These are phyloP conservation scores for Mortierella sp. DNA, from an alignment of 371 early-diverging fungal species.

Conservation along the genomic window DNA sequence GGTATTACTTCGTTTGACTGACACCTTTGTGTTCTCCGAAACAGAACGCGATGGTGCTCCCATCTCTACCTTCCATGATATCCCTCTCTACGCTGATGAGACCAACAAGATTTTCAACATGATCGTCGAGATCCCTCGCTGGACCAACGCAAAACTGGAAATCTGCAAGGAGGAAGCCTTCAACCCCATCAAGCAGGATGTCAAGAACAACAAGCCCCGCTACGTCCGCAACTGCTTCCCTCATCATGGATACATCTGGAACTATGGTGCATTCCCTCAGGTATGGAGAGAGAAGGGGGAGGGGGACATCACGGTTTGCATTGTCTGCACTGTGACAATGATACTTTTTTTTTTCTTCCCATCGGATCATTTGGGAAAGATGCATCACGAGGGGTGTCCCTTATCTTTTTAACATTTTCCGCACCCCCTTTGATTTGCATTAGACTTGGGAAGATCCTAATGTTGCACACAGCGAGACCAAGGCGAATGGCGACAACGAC, in stretches of 20 bases:
- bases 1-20: too few relatives aligned
- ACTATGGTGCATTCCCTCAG: constrained; percentile 99
- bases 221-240: constrained; percentile 99
- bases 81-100: constrained; percentile 92
- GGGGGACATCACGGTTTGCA: too few relatives aligned
- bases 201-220: constrained; percentile 98
- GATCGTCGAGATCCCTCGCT: constrained; percentile 99
- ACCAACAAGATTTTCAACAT: constrained; percentile 92
- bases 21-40: too few relatives aligned
- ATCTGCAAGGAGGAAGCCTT: constrained; percentile 92
- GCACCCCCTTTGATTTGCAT: background rate
- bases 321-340: too few relatives aligned
- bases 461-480: constrained; percentile 85
- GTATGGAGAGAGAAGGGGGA: too few relatives aligned
- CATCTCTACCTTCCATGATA: constrained; percentile 99
- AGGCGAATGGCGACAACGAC: constrained; percentile 96
- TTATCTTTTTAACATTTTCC: background rate
- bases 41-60: constrained; percentile 74
- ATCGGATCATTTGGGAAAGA: too few relatives aligned
- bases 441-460: constrained; percentile 99
- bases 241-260: constrained; percentile 99
- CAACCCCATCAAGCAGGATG: constrained; percentile 99
- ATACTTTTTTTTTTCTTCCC: too few relatives aligned
- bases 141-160: constrained; percentile 99
- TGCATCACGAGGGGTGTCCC: too few relatives aligned